Evolutionary conservation across 257 asterid genomes (phyloP).

Genomic region (Solanum pennellii): DNA sequence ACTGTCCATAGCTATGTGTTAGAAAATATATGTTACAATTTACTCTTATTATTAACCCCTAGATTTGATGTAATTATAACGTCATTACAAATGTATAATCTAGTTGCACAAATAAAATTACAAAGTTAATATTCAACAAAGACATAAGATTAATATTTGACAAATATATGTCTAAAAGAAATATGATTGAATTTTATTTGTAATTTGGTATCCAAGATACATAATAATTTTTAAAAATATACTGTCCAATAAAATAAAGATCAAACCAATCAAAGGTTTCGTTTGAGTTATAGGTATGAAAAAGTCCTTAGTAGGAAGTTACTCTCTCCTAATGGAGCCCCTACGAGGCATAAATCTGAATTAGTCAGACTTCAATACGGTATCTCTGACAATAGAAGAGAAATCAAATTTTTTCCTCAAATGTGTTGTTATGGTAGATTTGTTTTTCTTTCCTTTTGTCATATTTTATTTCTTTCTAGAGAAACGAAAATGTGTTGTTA

Average conservation of each 20-base stretch:
- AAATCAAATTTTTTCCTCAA: no score
- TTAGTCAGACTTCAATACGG: background rate
- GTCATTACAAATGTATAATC: no score
- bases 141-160: no score
- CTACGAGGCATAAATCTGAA: background rate
- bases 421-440: no score
- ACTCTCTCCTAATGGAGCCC: background rate
- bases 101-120: background rate
- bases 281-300: background rate
- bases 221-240: no score
- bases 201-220: background rate
- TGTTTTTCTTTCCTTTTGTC: no score
- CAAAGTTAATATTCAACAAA: background rate
- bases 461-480: no score
- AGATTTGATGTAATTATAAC: no score
- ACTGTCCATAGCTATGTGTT: background rate
- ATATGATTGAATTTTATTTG: background rate
- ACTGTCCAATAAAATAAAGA: background rate
- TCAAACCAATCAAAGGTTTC: background rate
- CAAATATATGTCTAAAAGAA: background rate
- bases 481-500: no score
- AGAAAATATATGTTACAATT: background rate
- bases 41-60: background rate
- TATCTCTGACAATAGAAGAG: rapidly evolving
- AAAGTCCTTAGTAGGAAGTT: background rate